Base-by-base conservation (phyloP, 345 rosid genomes). In the Citrus hindsii region DNA sequence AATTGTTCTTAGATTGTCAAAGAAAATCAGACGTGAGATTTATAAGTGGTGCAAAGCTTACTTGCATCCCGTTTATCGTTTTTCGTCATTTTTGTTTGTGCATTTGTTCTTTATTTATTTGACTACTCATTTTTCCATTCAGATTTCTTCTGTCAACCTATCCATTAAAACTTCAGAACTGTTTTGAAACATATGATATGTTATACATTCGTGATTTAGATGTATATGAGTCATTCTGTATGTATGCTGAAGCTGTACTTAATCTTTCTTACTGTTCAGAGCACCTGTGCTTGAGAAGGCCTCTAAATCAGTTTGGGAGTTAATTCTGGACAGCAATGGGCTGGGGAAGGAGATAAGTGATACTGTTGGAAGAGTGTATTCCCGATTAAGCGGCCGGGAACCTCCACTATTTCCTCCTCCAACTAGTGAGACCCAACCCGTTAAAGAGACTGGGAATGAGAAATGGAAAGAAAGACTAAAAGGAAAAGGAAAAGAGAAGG, bases 251-350 rank as follows among this genome's bases (percentile, higher is more conserved):
- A 67, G 30, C 56, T 71, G 61, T 18, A 25, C 30, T 73, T 73
- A 21, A 25, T 76, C 73, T 59, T 67, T 51, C 33, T 5, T 67
- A 51, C 63, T 77, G 70, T 40, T 66, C 81, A 95, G 98, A 84
- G 83, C 92, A 80, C 98, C 96, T 2, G 97, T 92, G 79, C 90
- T 94, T 2, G 97, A 96, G 88, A 94, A 89, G 84, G 99, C 98
- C 62, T 96, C 98, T 16, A 92, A 91, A 85, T 94, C 98, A n/a
- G 97, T 94, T 72, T 96, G 99, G 99, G 99, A 96, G 69, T 75
- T 96, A 86, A 96, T 96, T 79, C 85, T 96, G 78, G 97, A 94
- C 77, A 76, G 77, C 55, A 82, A 89, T 60, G 99, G 98, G 21
- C 75, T 92, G 53, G 98, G 99, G 68, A 92, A 92, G 82, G 88